phyloP scores from a whole-genome alignment of 1,284 basidiomycete genomes.

The Ceratobasidium sp. region DNA sequence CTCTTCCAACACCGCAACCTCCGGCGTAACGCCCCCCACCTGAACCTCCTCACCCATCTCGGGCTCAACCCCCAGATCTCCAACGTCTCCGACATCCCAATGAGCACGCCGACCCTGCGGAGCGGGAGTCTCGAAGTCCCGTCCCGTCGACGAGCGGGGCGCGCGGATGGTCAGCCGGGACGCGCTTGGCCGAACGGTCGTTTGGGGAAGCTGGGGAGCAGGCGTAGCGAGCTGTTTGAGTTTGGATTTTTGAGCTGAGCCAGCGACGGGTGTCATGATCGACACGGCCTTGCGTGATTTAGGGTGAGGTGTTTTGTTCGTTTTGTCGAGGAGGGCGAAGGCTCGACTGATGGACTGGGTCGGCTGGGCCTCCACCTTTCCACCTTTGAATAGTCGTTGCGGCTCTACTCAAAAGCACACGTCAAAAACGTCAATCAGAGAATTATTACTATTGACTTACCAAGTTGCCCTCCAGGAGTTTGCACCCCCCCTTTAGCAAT shows the following conservation, averaged over 20 bases:
- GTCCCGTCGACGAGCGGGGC: conserved; percentile 50
- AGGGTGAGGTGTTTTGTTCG: conserved; percentile 48
- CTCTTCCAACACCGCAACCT: conserved; percentile 58
- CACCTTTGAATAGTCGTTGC: conserved; percentile 34
- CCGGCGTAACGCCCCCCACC: conserved; percentile 57
- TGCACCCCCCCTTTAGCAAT: conserved; percentile 3
- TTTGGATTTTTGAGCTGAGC: conserved; percentile 27
- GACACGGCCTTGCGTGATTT: conserved; percentile 44
- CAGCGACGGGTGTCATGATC: conserved; percentile 42
- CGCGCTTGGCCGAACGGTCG: conserved; percentile 71
- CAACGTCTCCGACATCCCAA: conserved; percentile 77
- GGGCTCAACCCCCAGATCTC: conserved; percentile 59
- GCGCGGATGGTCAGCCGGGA: conserved; percentile 68
- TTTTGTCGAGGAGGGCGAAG: conserved; percentile 48
- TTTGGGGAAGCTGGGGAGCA: conserved; percentile 26
- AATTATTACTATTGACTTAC: neutral
- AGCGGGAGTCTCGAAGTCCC: conserved; percentile 73
- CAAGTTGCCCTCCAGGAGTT: conserved; percentile 18
- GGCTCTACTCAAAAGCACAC: conserved; percentile 5
- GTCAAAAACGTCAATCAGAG: neutral
- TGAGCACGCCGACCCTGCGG: conserved; percentile 69
- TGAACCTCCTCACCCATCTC: conserved; percentile 56
- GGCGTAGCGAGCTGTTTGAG: conserved; percentile 28
- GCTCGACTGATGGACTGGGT: conserved; percentile 38
- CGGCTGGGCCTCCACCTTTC: conserved; percentile 33